Percentiles rank a stretch among this genome's conserved stretches.
phyloP scores from a whole-genome alignment of 306 rosid species.

The Dalbergia oliveri region DNA sequence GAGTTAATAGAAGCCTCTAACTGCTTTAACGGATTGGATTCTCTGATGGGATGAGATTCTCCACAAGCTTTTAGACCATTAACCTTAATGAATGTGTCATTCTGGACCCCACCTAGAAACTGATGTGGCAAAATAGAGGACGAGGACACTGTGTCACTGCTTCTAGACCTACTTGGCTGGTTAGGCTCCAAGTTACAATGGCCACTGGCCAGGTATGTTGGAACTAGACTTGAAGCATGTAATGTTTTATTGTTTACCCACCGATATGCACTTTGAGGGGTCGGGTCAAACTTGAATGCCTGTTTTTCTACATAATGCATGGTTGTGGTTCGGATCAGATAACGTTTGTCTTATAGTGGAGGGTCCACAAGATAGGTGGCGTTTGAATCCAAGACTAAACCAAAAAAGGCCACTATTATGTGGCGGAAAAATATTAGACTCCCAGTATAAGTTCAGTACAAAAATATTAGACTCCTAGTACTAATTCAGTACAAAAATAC shows the following conservation, averaged over 20 bases:
- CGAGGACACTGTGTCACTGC: background rate
- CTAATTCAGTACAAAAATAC: too few relatives aligned
- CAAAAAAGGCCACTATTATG: background rate
- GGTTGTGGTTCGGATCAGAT: slow-evolving; percentile 34
- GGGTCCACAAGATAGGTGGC: background rate
- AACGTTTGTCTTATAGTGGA: background rate
- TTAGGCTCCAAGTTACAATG: too few relatives aligned
- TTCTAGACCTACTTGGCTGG: too few relatives aligned
- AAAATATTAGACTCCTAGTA: background rate
- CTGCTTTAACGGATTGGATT: slow-evolving; percentile 77
- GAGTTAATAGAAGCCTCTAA: slow-evolving; percentile 76
- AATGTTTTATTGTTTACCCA: background rate
- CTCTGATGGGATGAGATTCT: slow-evolving; percentile 37
- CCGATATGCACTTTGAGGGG: slow-evolving; percentile 9
- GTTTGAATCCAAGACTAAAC: background rate
- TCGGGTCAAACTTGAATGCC: slow-evolving; percentile 18
- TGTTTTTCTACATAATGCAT: slow-evolving; percentile 32
- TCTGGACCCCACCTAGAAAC: slow-evolving; percentile 11
- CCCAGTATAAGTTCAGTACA: too few relatives aligned
- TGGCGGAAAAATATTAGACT: background rate
- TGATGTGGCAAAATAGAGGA: slow-evolving; percentile 36
- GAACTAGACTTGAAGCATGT: background rate
- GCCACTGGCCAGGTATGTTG: background rate
- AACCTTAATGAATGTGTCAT: background rate
- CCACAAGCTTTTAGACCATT: background rate